Percentiles rank a stretch among this genome's conserved stretches.
Evolutionary conservation across 169 alveolate genomes (phyloP).

Genomic region (Pseudocohnilembus persalinus): DNA sequence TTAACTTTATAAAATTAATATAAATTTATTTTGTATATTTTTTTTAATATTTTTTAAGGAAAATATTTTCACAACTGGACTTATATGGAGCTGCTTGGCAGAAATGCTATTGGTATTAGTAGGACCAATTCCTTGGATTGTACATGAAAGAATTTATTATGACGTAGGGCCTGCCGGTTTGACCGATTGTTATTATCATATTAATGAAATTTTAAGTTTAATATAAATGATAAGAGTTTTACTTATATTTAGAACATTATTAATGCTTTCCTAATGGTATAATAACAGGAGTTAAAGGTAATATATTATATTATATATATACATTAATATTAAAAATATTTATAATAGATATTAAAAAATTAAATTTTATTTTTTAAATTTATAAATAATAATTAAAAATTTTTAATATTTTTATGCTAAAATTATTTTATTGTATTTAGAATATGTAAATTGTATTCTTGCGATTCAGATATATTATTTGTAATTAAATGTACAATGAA

Average conservation of each 20-base stretch:
- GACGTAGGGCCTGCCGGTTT: neutral
- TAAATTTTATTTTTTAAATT: too few species aligned
- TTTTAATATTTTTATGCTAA: too few species aligned
- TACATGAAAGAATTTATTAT: neutral
- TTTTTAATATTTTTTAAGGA: neutral
- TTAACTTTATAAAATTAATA: too few species aligned
- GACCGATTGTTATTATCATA: constrained; percentile 17
- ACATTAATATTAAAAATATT: too few species aligned
- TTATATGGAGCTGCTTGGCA: neutral
- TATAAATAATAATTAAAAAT: constrained; percentile 24
- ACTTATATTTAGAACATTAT: constrained; percentile 27
- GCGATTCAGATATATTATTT: constrained; percentile 58
- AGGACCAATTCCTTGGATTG: neutral
- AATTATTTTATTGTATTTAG: too few species aligned
- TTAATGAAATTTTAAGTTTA: constrained; percentile 36
- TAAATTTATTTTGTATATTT: neutral
- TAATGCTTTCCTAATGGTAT: constrained; percentile 44
- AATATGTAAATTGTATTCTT: constrained; percentile 67
- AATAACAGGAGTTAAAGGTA: constrained; percentile 27
- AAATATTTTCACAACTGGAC: neutral
- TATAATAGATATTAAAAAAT: too few species aligned
- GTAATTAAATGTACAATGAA: constrained; percentile 69
- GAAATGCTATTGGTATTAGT: neutral
- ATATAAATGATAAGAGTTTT: constrained; percentile 29
- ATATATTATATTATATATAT: too few species aligned